These are phyloP conservation scores for Allomyces javanicus DNA, from an alignment of 192 early-diverging fungal species.

Conservation along the genomic window DNA sequence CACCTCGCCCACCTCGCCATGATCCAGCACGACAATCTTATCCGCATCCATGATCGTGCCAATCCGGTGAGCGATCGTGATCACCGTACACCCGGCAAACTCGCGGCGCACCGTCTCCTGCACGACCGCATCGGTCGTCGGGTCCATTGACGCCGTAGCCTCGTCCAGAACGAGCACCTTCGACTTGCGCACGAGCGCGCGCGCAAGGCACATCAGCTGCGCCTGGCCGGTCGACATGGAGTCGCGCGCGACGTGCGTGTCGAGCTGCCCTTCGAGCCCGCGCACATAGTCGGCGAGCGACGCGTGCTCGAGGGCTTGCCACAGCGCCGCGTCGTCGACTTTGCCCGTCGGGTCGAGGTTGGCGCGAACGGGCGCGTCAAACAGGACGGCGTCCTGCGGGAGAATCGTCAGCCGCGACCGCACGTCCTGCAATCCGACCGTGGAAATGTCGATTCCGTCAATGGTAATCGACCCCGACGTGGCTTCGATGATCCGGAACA, in stretches of 20 bases:
- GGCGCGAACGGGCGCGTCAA: constrained; percentile 9
- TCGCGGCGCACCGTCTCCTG: too few species aligned
- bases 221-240: constrained; percentile 26
- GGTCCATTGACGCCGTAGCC: constrained; percentile 44
- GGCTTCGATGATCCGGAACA: constrained; percentile 51
- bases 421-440: constrained; percentile 23
- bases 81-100: constrained; percentile 5
- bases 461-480: constrained; percentile 28
- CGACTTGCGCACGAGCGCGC: constrained; percentile 26
- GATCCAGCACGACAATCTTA: constrained; percentile 64
- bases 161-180: constrained; percentile 43
- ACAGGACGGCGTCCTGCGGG: constrained; percentile 11
- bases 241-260: constrained; percentile 4
- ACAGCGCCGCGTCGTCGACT: constrained; percentile 24
- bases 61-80: constrained; percentile 78
- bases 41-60: constrained; percentile 75
- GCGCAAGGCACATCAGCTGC: constrained; percentile 42
- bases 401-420: constrained; percentile 50
- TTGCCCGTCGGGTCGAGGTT: constrained; percentile 33
- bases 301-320: constrained; percentile 30
- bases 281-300: constrained; percentile 19
- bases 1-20: constrained; percentile 45
- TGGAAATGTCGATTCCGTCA: constrained; percentile 40
- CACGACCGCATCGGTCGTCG: constrained; percentile 20
- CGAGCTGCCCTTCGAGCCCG: constrained; percentile 13